These are phyloP conservation scores for Sporothrix globosa DNA, from an alignment of 2,329 filamentous ascomycete genomes.

Conservation along the genomic window DNA sequence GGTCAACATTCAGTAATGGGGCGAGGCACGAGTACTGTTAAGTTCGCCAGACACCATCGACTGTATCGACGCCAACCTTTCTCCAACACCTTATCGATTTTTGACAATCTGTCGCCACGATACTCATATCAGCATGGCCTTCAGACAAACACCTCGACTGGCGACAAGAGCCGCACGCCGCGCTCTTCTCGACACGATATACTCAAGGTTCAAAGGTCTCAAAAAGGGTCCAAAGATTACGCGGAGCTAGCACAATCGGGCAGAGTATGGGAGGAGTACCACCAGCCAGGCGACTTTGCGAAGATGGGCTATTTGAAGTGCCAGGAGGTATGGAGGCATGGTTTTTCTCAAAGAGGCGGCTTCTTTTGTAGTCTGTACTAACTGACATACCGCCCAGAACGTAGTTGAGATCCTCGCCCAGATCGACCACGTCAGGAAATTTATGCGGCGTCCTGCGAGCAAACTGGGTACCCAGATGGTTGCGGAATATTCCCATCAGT, in stretches of 20 bases:
- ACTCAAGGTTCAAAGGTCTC: not conserved
- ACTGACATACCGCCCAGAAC: not conserved
- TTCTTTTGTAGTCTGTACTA: not conserved
- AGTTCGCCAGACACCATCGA: no score
- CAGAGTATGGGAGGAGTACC: slow-evolving; percentile 2
- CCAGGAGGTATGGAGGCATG: not conserved
- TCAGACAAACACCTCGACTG: not conserved
- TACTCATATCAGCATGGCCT: not conserved
- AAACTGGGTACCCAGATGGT: not conserved
- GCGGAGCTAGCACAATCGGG: not conserved
- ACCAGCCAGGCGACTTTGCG: not conserved
- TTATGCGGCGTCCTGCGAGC: not conserved
- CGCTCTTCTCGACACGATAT: not conserved
- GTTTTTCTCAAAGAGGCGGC: not conserved
- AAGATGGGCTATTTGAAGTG: not conserved
- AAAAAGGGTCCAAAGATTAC: not conserved
- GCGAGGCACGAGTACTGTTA: no score
- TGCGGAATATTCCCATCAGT: not conserved
- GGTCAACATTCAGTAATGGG: no score
- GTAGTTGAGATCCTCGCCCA: not conserved
- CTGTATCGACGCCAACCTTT: no score
- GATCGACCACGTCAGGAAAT: not conserved
- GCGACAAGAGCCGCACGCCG: not conserved
- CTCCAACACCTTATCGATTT: no score
- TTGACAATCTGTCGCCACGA: no score